Evolutionary conservation across 192 early-diverging fungal species (phyloP).

Genomic region (Spizellomyces punctatus): DNA sequence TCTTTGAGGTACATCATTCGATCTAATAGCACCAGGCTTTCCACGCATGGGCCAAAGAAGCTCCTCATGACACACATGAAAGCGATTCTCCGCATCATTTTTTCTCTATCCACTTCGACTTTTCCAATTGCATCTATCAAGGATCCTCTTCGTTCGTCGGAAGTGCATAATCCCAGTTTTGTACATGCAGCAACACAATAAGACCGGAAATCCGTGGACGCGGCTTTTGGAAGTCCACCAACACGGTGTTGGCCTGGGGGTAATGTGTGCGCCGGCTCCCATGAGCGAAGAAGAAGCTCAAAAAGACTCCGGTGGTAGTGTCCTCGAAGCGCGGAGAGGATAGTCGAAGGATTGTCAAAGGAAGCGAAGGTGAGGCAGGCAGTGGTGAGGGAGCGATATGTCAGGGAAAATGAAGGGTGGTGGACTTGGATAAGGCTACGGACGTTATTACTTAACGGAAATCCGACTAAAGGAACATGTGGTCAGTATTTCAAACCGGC

Average conservation of each 20-base stretch:
- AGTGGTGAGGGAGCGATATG: slow-evolving; percentile 11
- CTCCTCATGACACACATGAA: slow-evolving; percentile 8
- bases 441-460: slow-evolving; percentile 1
- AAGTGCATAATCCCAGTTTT: background rate
- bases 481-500: background rate
- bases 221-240: background rate
- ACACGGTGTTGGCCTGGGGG: background rate
- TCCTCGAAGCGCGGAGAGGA: slow-evolving; percentile 3
- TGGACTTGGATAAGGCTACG: background rate
- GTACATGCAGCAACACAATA: background rate
- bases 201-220: background rate
- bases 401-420: slow-evolving; percentile 1
- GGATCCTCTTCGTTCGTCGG: background rate
- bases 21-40: slow-evolving; percentile 17
- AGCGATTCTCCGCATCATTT: slow-evolving; percentile 7
- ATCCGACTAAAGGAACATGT: background rate
- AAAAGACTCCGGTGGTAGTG: slow-evolving; percentile 17
- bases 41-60: slow-evolving; percentile 5
- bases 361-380: slow-evolving; percentile 21
- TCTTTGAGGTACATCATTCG: background rate
- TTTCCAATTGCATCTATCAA: background rate
- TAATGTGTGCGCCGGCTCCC: background rate
- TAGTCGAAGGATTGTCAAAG: slow-evolving; percentile 11
- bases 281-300: slow-evolving; percentile 7
- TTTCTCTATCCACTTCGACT: background rate